Conservation (phyloP, 148 eudicot genomes). For the Oxyria digyna region DNA sequence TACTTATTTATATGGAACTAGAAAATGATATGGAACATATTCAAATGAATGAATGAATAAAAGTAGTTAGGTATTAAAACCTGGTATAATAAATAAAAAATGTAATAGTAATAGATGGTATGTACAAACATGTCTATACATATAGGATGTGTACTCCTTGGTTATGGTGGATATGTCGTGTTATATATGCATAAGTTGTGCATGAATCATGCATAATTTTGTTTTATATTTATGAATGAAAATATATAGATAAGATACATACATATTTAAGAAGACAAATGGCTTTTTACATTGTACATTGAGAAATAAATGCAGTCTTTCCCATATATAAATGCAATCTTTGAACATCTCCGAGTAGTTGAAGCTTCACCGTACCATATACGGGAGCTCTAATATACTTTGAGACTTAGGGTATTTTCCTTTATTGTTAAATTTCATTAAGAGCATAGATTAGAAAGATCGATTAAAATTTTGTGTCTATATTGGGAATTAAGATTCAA, state of each 20-base stretch:
- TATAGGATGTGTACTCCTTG: not conserved
- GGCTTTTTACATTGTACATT: not conserved
- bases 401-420: not conserved
- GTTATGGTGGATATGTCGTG: not conserved
- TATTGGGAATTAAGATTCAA: too few species aligned
- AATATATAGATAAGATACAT: not conserved
- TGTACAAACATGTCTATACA: not conserved
- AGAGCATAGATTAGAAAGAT: too few species aligned
- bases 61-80: too few species aligned
- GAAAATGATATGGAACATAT: too few species aligned
- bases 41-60: too few species aligned
- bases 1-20: too few species aligned
- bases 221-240: not conserved
- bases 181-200: not conserved
- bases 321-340: not conserved
- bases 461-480: too few species aligned
- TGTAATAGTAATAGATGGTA: too few species aligned
- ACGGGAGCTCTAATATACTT: too few species aligned
- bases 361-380: not conserved
- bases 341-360: not conserved
- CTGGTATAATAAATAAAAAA: too few species aligned
- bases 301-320: not conserved
- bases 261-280: not conserved
- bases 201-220: not conserved
- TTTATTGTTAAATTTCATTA: too few species aligned